phyloP scores from a whole-genome alignment of 202 grass and related monocot genomes.

The Elaeis oleifera region DNA sequence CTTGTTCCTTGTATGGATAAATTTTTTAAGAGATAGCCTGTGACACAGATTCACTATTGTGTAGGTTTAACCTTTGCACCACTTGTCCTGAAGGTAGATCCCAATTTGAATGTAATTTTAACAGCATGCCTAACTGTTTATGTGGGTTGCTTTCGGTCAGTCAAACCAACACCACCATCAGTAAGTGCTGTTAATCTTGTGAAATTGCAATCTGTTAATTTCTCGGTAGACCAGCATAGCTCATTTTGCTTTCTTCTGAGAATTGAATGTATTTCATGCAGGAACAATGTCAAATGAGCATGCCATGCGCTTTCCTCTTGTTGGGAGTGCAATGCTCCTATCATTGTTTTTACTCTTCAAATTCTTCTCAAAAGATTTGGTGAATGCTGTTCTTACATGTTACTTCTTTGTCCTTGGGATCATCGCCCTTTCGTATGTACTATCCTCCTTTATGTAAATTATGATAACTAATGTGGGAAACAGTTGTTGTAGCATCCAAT shows the following conservation, averaged over 20 bases:
- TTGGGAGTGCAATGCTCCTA: constrained; percentile 91
- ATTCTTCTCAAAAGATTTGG: constrained; percentile 83
- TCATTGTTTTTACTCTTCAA: constrained; percentile 92
- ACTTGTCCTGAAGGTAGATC: constrained; percentile 65
- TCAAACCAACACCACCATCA: constrained; percentile 66
- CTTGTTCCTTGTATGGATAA: not conserved
- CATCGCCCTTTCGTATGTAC: constrained; percentile 62
- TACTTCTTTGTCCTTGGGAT: constrained; percentile 98
- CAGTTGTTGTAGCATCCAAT: not conserved
- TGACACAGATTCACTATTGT: constrained; percentile 13
- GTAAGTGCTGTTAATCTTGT: constrained; percentile 39
- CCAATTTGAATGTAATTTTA: constrained; percentile 79
- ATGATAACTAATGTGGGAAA: not conserved
- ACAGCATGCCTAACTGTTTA: constrained; percentile 94
- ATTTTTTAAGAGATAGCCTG: constrained; percentile 4
- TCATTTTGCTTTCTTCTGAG: not conserved
- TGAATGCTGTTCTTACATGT: constrained; percentile 69
- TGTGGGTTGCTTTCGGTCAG: constrained; percentile 81
- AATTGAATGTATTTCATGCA: constrained; percentile 23
- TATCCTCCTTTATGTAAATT: not conserved
- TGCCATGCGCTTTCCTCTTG: constrained; percentile 89
- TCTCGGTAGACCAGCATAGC: too few relatives aligned
- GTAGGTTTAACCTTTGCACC: constrained; percentile 70
- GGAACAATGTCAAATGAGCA: constrained; percentile 99
- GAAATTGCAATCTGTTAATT: too few relatives aligned